Evolutionary conservation across 225 moss, liverwort and hornwort species (phyloP).

Genomic region (Marchantia paleacea): DNA sequence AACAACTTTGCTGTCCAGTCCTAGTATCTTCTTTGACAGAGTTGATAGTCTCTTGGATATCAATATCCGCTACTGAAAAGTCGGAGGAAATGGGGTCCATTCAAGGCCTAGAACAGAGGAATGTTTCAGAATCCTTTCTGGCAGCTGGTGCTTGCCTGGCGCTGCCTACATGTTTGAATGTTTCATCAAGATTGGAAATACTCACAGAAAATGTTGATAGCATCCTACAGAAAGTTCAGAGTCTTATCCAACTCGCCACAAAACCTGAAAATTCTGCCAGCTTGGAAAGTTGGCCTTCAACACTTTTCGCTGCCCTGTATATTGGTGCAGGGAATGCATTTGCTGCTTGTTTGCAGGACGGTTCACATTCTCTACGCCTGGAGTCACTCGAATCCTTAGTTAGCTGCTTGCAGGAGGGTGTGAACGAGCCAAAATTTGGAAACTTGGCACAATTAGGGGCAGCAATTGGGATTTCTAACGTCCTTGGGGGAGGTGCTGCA

Average conservation of each 20-base stretch:
- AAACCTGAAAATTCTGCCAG: conserved; percentile 14
- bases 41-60: conserved; percentile 43
- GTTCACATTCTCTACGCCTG: conserved; percentile 32
- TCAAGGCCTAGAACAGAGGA: not conserved
- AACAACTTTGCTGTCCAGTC: conserved; percentile 35
- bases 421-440: conserved; percentile 19
- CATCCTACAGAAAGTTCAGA: conserved; percentile 20
- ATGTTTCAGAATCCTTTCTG: conserved; percentile 25
- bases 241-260: conserved; percentile 20
- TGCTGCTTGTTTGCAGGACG: conserved; percentile 40
- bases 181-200: conserved; percentile 40
- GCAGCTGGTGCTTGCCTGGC: conserved; percentile 49
- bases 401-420: conserved; percentile 20
- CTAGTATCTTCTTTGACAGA: conserved; percentile 39
- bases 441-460: conserved; percentile 40
- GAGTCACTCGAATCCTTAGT: conserved; percentile 22
- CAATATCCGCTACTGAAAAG: not conserved
- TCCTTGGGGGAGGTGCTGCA: conserved; percentile 45
- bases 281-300: conserved; percentile 27
- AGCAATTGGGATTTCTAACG: conserved; percentile 42
- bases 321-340: conserved; percentile 45
- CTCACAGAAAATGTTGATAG: conserved; percentile 28
- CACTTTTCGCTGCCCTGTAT: conserved; percentile 32
- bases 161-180: conserved; percentile 42
- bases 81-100: not conserved